These are phyloP conservation scores for Isabelozyma heimii DNA, from an alignment of 805 yeast species.

Conservation along the genomic window DNA sequence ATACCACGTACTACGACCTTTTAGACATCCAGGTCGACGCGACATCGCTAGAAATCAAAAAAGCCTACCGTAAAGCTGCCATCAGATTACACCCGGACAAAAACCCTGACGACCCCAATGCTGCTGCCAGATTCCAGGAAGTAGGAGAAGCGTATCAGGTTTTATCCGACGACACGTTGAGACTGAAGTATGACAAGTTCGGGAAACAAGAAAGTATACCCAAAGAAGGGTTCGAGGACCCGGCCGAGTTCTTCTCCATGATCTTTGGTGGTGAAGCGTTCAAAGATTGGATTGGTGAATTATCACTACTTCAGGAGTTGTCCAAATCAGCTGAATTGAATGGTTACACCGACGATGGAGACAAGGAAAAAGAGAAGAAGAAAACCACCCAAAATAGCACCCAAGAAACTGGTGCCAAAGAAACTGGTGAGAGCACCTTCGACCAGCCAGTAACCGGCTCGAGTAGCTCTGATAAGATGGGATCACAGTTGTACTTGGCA, in stretches of 20 bases:
- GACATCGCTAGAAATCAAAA: conserved; percentile 42
- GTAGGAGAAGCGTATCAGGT: conserved; percentile 77
- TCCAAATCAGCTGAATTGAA: conserved; percentile 42
- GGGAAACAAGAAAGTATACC: conserved; percentile 70
- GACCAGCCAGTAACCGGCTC: background rate
- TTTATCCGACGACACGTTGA: conserved; percentile 58
- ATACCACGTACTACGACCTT: conserved; percentile 42
- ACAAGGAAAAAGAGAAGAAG: conserved; percentile 19
- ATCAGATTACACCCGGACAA: conserved; percentile 44
- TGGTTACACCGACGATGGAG: conserved; percentile 31
- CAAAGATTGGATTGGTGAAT: conserved; percentile 81
- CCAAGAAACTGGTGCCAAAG: conserved; percentile 5
- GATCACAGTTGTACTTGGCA: conserved; percentile 10
- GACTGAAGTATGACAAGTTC: conserved; percentile 68
- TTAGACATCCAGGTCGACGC: conserved; percentile 33
- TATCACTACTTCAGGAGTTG: conserved; percentile 46
- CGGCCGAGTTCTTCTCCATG: conserved; percentile 75
- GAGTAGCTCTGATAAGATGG: background rate
- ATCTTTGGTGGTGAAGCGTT: conserved; percentile 86
- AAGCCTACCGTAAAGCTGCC: conserved; percentile 45
- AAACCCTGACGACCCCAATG: conserved; percentile 44
- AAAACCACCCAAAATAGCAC: conserved; percentile 10
- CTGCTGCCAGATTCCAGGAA: conserved; percentile 44
- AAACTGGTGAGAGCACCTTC: background rate
- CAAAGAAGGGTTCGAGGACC: conserved; percentile 71